phyloP scores from a whole-genome alignment of 345 rosid genomes.

The sweet orange (Citrus sinensis) region DNA sequence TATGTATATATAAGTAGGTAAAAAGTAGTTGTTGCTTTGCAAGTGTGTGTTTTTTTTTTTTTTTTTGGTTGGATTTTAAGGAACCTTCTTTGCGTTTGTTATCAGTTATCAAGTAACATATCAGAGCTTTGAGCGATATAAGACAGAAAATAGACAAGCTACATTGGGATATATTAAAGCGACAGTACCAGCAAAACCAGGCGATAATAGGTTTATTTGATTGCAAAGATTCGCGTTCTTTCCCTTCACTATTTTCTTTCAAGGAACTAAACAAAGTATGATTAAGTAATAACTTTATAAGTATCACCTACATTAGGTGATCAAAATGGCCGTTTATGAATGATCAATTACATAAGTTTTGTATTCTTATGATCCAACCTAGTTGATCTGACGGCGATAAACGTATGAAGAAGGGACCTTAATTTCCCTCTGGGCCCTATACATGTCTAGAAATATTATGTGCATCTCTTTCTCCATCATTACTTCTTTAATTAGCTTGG shows the following conservation, averaged over 20 bases:
- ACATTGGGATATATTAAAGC: background rate
- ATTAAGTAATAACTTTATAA: background rate
- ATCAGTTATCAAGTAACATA: constrained; percentile 18
- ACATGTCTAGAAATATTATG: background rate
- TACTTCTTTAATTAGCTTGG: background rate
- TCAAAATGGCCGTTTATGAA: background rate
- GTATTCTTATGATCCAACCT: background rate
- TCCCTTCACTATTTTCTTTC: background rate
- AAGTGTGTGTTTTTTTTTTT: constrained; percentile 7
- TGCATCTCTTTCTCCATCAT: background rate
- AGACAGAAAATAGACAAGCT: background rate
- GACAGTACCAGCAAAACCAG: constrained; percentile 8
- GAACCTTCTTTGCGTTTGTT: constrained; percentile 29
- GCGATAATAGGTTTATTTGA: background rate
- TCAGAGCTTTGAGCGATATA: background rate
- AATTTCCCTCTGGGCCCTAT: background rate
- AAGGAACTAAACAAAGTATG: background rate
- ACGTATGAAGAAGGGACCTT: background rate
- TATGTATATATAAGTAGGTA: constrained; percentile 29
- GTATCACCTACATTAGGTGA: background rate
- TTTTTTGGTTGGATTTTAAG: constrained; percentile 25
- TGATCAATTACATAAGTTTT: background rate
- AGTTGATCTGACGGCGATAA: background rate
- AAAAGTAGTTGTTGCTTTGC: constrained; percentile 52
- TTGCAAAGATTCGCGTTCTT: constrained; percentile 7